Evolutionary conservation across 2,329 filamentous ascomycete genomes (phyloP).

Genomic region (Ascosphaera apis): DNA sequence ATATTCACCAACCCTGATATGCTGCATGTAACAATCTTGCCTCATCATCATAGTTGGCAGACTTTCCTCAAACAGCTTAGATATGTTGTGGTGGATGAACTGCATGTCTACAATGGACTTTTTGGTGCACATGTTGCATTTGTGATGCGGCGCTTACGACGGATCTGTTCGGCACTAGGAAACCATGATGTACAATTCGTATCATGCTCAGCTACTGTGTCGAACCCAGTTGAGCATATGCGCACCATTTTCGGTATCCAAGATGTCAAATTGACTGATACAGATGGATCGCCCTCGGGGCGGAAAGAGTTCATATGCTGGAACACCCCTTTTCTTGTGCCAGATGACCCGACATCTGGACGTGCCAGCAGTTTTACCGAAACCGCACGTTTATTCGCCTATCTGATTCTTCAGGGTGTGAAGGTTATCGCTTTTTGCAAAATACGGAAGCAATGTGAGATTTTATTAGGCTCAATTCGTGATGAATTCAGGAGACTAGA

Average conservation of each 20-base stretch:
- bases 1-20: conserved; percentile 98
- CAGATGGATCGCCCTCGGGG: conserved; percentile 78
- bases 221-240: conserved; percentile 82
- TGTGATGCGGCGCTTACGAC: conserved; percentile 71
- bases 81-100: conserved; percentile 75
- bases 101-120: conserved; percentile 90
- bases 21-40: conserved; percentile 82
- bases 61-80: conserved; percentile 70
- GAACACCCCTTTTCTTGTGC: conserved; percentile 91
- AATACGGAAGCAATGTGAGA: conserved; percentile 71
- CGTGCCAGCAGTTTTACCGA: conserved; percentile 64
- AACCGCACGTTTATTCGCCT: conserved; percentile 74
- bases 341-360: conserved; percentile 64
- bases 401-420: conserved; percentile 68
- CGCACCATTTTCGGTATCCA: conserved; percentile 78
- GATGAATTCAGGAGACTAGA: conserved; percentile 52
- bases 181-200: conserved; percentile 74
- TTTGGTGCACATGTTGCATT: conserved; percentile 87
- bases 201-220: conserved; percentile 88
- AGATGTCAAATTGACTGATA: conserved; percentile 59
- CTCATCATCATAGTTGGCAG: conserved; percentile 76
- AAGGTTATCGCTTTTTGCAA: conserved; percentile 83
- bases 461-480: conserved; percentile 57
- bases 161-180: conserved; percentile 75
- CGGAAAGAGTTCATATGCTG: conserved; percentile 91